A percentile compares a stretch with the other conserved stretches of the same genome.
Evolutionary conservation across 176 grass and related monocot species (phyloP).

Genomic region (Hyparrhenia diplandra): DNA sequence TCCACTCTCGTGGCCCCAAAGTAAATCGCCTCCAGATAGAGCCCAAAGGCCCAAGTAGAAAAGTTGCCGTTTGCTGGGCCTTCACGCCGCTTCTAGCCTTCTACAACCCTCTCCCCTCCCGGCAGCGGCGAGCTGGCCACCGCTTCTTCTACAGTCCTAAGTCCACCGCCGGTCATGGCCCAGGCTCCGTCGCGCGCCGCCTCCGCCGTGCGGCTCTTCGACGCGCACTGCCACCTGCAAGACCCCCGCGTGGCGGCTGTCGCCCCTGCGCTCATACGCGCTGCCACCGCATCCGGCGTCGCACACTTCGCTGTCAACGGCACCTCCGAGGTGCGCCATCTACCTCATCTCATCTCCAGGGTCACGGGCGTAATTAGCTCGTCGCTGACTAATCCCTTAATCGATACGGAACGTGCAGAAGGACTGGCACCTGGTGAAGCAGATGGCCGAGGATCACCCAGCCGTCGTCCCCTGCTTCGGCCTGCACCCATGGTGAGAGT

Average conservation of each 20-base stretch:
- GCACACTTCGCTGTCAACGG: conserved; percentile 69
- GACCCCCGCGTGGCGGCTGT: conserved; percentile 52
- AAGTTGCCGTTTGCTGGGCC: no score
- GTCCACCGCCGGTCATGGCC: conserved; percentile 18
- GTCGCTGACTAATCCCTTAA: background rate
- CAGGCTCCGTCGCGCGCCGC: conserved; percentile 15
- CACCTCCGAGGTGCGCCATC: conserved; percentile 51
- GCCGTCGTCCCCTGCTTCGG: conserved; percentile 80
- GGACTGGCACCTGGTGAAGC: conserved; percentile 81
- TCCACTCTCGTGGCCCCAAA: no score
- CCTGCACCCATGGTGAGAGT: conserved; percentile 64
- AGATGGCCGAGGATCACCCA: conserved; percentile 68
- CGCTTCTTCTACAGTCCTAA: background rate
- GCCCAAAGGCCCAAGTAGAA: no score
- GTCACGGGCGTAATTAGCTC: background rate
- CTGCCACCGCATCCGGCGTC: conserved; percentile 59
- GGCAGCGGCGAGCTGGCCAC: background rate
- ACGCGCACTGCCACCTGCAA: conserved; percentile 93
- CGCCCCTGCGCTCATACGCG: conserved; percentile 54
- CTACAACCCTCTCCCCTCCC: background rate
- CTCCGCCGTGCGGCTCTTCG: conserved; percentile 50
- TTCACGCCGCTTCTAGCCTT: background rate
- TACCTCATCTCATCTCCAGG: background rate
- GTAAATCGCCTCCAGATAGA: no score
- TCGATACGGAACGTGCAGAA: conserved; percentile 26